Evolutionary conservation across 164 flowering plant species (phyloP).

Genomic region (Malania oleifera): DNA sequence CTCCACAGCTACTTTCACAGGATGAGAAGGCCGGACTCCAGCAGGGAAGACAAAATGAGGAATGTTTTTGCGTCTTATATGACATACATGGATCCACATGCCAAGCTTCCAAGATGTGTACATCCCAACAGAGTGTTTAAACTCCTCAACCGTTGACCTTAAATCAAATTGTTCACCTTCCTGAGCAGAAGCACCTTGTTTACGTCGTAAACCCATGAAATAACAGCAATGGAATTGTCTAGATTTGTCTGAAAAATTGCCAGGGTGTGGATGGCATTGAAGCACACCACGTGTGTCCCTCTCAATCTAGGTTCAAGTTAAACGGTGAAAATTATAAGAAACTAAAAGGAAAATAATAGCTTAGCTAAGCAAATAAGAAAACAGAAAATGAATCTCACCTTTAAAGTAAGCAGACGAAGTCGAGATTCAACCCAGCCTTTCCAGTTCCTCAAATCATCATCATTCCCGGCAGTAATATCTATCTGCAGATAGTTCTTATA

Average conservation of each 20-base stretch:
- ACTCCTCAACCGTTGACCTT: conserved; percentile 77
- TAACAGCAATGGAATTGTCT: conserved; percentile 55
- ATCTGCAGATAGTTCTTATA: conserved; percentile 85
- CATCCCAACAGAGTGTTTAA: conserved; percentile 51
- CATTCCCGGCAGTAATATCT: conserved; percentile 65
- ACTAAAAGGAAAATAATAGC: background rate
- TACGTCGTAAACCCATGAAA: conserved; percentile 86
- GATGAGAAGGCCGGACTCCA: conserved; percentile 61
- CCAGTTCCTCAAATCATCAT: conserved; percentile 71
- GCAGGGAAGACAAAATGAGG: conserved; percentile 85
- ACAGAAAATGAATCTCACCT: conserved; percentile 32
- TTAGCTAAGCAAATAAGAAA: background rate
- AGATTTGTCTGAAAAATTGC: conserved; percentile 51
- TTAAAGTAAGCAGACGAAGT: conserved; percentile 74
- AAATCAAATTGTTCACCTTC: conserved; percentile 80
- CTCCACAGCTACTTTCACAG: conserved; percentile 37
- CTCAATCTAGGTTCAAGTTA: conserved; percentile 53
- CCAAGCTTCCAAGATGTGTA: conserved; percentile 64
- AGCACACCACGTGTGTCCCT: conserved; percentile 66
- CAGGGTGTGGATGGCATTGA: conserved; percentile 89
- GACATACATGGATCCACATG: conserved; percentile 72
- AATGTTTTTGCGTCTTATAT: conserved; percentile 53
- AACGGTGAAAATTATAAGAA: background rate
- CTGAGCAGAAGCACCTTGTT: conserved; percentile 52
- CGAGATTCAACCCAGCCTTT: conserved; percentile 98